Percentiles rank a stretch among this genome's conserved stretches.
Evolutionary conservation across 768 basidiomycete genomes (phyloP).

Genomic region (Agrocybe praecox): DNA sequence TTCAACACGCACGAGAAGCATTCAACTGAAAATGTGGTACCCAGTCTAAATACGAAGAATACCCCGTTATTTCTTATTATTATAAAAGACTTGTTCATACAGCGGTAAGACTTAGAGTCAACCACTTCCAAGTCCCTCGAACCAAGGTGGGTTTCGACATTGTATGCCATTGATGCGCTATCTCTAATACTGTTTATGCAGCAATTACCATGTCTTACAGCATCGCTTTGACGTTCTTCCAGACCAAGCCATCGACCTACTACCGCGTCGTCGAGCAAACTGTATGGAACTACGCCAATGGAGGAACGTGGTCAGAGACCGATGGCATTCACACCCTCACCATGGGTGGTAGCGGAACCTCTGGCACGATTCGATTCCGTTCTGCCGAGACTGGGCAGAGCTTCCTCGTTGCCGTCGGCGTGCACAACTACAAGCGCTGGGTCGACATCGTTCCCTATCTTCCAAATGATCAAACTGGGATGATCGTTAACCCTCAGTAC

Average conservation of each 20-base stretch:
- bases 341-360: constrained; percentile 26
- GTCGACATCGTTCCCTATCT: not conserved
- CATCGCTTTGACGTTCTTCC: constrained; percentile 4
- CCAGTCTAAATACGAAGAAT: no score
- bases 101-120: no score
- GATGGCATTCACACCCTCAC: constrained; percentile 25
- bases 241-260: constrained; percentile 13
- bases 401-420: constrained; percentile 23
- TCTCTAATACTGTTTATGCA: no score
- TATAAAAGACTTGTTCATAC: no score
- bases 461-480: no score
- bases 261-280: constrained; percentile 35
- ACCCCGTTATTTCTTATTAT: no score
- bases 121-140: no score
- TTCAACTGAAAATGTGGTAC: no score
- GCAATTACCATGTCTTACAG: not conserved
- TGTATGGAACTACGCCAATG: constrained; percentile 24
- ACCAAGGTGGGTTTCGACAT: no score
- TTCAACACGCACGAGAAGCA: no score
- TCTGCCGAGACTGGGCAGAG: constrained; percentile 24
- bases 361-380: constrained; percentile 35
- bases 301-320: constrained; percentile 30
- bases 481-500: no score
- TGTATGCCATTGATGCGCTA: no score
- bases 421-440: not conserved